Conservation (phyloP, 495 filamentous ascomycete genomes). For the Cudoniella acicularis region DNA sequence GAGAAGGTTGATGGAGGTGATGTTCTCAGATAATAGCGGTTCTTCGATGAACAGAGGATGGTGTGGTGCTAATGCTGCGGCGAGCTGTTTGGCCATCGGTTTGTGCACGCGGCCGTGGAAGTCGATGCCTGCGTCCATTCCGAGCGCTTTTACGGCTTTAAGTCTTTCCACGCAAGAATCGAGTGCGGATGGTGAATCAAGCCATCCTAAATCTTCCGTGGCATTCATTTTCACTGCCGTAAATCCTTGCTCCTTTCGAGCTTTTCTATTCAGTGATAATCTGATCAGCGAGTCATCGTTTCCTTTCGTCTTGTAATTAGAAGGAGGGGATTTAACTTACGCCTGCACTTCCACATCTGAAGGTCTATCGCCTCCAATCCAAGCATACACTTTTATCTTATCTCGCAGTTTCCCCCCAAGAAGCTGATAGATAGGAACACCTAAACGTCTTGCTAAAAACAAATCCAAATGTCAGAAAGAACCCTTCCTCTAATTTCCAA, state of each 20-base stretch:
- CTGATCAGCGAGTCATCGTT: neutral
- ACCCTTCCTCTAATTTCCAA: no score
- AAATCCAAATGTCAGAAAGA: neutral
- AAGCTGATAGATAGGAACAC: constrained; percentile 69
- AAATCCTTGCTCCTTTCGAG: constrained; percentile 67
- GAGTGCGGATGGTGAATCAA: constrained; percentile 65
- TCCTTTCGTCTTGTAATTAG: neutral
- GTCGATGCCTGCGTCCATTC: constrained; percentile 70
- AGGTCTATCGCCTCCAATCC: constrained; percentile 83
- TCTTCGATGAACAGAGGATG: constrained; percentile 79
- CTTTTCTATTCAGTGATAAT: constrained; percentile 38
- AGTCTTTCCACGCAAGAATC: constrained; percentile 65
- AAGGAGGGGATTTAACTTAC: constrained; percentile 35
- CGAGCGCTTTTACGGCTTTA: constrained; percentile 63
- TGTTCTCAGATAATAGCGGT: constrained; percentile 68
- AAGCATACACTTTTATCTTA: constrained; percentile 76
- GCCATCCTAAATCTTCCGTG: constrained; percentile 74
- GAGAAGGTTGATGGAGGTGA: constrained; percentile 64
- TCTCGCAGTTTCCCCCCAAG: constrained; percentile 73
- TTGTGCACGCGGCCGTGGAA: constrained; percentile 79
- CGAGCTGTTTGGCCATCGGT: constrained; percentile 78
- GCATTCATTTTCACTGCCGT: constrained; percentile 78
- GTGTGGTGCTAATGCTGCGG: constrained; percentile 65
- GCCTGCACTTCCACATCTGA: constrained; percentile 63
- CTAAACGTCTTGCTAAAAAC: constrained; percentile 44